Evolutionary conservation across 768 basidiomycete species (phyloP).

Genomic region (Tylopilus rubrobrunneus): DNA sequence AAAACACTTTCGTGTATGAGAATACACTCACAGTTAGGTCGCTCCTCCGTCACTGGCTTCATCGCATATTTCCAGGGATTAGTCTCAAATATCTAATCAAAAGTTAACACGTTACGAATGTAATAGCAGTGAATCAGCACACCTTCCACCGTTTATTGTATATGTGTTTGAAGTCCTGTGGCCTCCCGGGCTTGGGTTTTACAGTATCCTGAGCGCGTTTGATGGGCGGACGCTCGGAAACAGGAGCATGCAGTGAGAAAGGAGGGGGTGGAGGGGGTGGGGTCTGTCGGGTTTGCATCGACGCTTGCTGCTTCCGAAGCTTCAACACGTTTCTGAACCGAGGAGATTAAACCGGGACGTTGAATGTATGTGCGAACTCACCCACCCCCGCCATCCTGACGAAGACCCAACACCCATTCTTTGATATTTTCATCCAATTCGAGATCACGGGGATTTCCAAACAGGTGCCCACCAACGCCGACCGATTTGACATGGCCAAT

Average conservation of each 20-base stretch:
- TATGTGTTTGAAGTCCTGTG: constrained; percentile 8
- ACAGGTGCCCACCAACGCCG: constrained; percentile 40
- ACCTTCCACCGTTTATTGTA: constrained; percentile 29
- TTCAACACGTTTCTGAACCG: constrained; percentile 41
- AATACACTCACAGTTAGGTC: constrained; percentile 8
- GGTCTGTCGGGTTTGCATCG: constrained; percentile 5
- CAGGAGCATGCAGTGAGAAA: not conserved
- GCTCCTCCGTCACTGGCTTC: constrained; percentile 10
- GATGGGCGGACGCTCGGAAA: not conserved
- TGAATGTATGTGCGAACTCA: constrained; percentile 32
- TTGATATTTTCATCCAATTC: constrained; percentile 38
- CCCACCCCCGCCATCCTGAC: constrained; percentile 57
- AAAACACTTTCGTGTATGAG: not conserved
- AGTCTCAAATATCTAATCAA: constrained; percentile 7
- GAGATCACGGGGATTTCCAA: constrained; percentile 50
- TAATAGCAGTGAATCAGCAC: not conserved
- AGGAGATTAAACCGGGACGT: not conserved
- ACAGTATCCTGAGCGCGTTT: not conserved
- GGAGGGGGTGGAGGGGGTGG: constrained; percentile 7
- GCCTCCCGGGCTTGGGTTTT: constrained; percentile 6
- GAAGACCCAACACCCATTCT: constrained; percentile 56
- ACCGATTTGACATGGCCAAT: constrained; percentile 41
- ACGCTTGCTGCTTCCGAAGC: constrained; percentile 37
- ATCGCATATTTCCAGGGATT: constrained; percentile 15
- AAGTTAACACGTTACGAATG: not conserved